Base-by-base conservation (phyloP, 176 grass and related monocot species). In the Lolium perenne region DNA sequence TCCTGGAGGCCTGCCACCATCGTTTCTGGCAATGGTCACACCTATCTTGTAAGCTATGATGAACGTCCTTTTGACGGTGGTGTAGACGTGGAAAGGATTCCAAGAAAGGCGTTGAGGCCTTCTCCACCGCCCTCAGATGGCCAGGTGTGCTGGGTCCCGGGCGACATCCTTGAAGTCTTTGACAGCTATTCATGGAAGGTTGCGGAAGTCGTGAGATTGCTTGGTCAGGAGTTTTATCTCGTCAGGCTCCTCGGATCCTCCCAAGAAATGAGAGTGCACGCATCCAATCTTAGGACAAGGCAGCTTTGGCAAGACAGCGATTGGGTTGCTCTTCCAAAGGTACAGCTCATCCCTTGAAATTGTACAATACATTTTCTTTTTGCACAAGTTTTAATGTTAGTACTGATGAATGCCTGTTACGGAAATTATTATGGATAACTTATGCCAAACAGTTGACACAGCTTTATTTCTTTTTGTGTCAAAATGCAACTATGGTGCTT, bases 311-410 rank as follows among this genome's bases (percentile, higher is more conserved):
- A 91, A 76, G 87, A 89, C 85, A 82, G 81, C 81, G 89, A 88
- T 87, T 98, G 96, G 96, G 40, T 91, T 64, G 80, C 70, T 41
- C 87, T 89, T 81, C 71, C 74, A 58, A 98, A 98, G 91, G 95
- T 98, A 93, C 82, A 83, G 8, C 4, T 76, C 81, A 61, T 85
- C 79, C 45, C 29, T 87, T 84, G 25, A 38, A 65, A 79, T 83
- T 85, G 47, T 71, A 9, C 65, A 29, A 57, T 17, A 55, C 12
- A 0, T 69, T 13, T 65, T 77, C 11, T 66, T 77, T 54, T 21
- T 41, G 46, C 47, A 85, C 26, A 17, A 40, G 41, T 45, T 63
- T 76, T 46, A 54, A 22, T 66, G 72, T 50, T 51, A 71, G 15
- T 66, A 8, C 17, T 46, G 25, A 65, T 12, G 21, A 25, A 73